phyloP scores from a whole-genome alignment of 2,329 filamentous ascomycete genomes.

The Albophoma yamanashiensis region DNA sequence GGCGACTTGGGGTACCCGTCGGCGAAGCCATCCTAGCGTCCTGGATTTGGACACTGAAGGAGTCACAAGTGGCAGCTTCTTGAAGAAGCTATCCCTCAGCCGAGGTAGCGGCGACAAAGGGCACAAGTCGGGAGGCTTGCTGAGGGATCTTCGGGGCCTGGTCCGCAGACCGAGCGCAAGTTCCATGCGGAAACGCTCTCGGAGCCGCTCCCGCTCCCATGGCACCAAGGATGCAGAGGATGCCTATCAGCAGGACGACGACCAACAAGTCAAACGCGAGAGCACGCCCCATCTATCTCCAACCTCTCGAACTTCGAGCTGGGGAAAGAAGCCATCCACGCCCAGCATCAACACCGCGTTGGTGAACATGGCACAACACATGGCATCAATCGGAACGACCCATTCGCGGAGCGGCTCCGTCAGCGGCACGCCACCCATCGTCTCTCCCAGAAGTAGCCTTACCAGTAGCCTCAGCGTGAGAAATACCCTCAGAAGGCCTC shows the following conservation, averaged over 20 bases:
- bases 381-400: constrained; percentile 44
- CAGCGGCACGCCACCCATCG: constrained; percentile 35
- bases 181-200: constrained; percentile 34
- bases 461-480: constrained; percentile 30
- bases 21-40: constrained; percentile 51
- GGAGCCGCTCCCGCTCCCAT: constrained; percentile 16
- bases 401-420: constrained; percentile 52
- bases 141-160: constrained; percentile 40
- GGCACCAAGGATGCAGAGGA: constrained; percentile 19
- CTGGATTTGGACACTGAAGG: constrained; percentile 44
- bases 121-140: constrained; percentile 33
- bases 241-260: constrained; percentile 7
- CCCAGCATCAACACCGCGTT: constrained; percentile 51
- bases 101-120: constrained; percentile 26
- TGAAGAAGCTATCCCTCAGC: constrained; percentile 51
- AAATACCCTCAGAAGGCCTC: constrained; percentile 39
- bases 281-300: constrained; percentile 35
- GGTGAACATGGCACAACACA: constrained; percentile 41
- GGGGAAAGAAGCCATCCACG: constrained; percentile 36
- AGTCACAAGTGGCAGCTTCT: constrained; percentile 46
- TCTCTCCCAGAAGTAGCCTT: constrained; percentile 43
- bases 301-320: constrained; percentile 39
- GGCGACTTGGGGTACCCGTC: constrained; percentile 61
- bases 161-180: constrained; percentile 38
- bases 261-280: constrained; percentile 30